phyloP scores from a whole-genome alignment of 148 eudicot species.

The Rhododendron simsii region DNA sequence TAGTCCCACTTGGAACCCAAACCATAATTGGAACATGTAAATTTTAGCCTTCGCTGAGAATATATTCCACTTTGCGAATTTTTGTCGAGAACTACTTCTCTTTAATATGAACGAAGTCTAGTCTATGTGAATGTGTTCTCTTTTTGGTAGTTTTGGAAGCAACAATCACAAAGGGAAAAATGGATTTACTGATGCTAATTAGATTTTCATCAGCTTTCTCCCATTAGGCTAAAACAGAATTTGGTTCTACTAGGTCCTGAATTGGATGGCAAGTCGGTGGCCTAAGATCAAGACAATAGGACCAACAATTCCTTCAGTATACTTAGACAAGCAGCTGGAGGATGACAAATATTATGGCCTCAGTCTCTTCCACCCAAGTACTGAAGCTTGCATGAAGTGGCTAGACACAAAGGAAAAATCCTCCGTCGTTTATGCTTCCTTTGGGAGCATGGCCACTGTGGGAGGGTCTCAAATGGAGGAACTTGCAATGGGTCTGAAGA shows the following conservation, averaged over 20 bases:
- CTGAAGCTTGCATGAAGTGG: slow-evolving; percentile 36
- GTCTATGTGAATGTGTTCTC: no score
- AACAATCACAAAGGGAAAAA: no score
- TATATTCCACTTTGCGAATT: no score
- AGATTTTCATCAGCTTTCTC: not conserved
- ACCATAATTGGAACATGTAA: no score
- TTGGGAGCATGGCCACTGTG: slow-evolving; percentile 50
- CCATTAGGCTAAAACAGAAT: not conserved
- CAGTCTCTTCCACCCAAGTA: slow-evolving; percentile 26
- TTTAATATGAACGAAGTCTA: not conserved
- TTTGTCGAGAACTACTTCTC: not conserved
- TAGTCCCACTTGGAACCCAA: no score
- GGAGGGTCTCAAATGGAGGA: slow-evolving; percentile 40
- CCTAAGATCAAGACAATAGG: slow-evolving; percentile 38
- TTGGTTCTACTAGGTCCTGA: slow-evolving; percentile 28
- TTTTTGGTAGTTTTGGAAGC: no score
- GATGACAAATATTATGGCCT: slow-evolving; percentile 50
- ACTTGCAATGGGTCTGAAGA: slow-evolving; percentile 28
- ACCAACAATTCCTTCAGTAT: slow-evolving; percentile 51
- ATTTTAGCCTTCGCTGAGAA: no score
- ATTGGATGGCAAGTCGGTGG: slow-evolving; percentile 35
- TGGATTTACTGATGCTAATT: no score
- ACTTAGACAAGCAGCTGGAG: slow-evolving; percentile 37
- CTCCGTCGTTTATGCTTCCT: slow-evolving; percentile 50
- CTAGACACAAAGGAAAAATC: slow-evolving; percentile 28